phyloP scores from a whole-genome alignment of 83 land plant species.

The Diphasiastrum complanatum region DNA sequence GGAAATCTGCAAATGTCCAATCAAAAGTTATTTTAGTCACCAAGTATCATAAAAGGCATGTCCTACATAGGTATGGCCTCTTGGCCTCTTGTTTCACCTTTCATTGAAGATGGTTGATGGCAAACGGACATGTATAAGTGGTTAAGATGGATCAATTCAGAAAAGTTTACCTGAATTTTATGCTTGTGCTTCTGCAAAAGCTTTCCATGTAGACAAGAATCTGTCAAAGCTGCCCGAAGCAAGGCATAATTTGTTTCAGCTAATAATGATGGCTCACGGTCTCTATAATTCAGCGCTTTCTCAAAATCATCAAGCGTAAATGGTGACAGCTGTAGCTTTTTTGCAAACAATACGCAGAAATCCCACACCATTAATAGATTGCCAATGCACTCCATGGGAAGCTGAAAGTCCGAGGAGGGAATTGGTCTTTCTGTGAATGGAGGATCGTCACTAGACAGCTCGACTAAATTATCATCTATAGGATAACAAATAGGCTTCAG shows the following conservation, averaged over 20 bases:
- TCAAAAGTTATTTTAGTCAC: background rate
- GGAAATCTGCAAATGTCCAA: constrained; percentile 41
- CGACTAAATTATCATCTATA: constrained; percentile 80
- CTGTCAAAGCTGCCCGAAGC: constrained; percentile 52
- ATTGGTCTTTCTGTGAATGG: constrained; percentile 54
- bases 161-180: constrained; percentile 51
- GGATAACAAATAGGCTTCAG: constrained; percentile 63
- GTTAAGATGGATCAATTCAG: no score
- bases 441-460: constrained; percentile 52
- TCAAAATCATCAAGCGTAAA: constrained; percentile 77
- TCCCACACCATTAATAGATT: constrained; percentile 86
- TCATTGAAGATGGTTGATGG: no score
- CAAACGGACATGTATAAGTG: no score
- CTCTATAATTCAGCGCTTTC: constrained; percentile 56
- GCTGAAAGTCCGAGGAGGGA: constrained; percentile 56
- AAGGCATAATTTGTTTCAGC: constrained; percentile 58
- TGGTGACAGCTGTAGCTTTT: constrained; percentile 54
- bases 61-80: no score
- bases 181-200: constrained; percentile 32
- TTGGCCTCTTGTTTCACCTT: no score
- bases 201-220: constrained; percentile 33
- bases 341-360: constrained; percentile 66
- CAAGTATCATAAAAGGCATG: no score
- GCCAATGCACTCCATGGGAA: constrained; percentile 79
- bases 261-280: constrained; percentile 42